Base-by-base conservation (phyloP, 2,329 filamentous ascomycete genomes). In the Xylariaceae sp. region DNA sequence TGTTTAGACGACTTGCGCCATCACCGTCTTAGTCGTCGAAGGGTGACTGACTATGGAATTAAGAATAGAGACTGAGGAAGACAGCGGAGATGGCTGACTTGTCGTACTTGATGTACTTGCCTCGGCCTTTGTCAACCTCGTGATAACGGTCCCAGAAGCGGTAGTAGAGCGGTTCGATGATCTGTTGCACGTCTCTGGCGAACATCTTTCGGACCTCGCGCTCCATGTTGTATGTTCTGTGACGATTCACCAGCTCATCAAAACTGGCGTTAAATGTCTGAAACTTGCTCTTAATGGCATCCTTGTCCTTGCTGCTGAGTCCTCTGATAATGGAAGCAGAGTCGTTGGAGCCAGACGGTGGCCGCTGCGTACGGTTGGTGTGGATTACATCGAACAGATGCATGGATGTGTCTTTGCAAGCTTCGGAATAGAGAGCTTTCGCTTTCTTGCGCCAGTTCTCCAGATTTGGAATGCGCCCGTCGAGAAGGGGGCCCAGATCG, bases 21-120 rank as follows among this genome's bases (percentile, higher is more conserved):
- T 44, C 11, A 39, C 34, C 44, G 30, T 47, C 37, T 6, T 5
- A 47, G 9, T 51, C 51, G 15, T 13, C n/a, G 18, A n/a, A 13
- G 10, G 23, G 30, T 30, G 23, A 30, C 8, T 47, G 18, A 34
- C 44, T 4, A 30, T 23, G 34, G 30, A 51, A 5, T 30, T 34
- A 42, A 11, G 30, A 80, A 63, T 78, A 80, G 34, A 86, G 73
- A 56, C 79, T 82, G 56, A 78, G 68, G 68, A 87, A 87, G 8
- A 88, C 80, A 18, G 84, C 83, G 51, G 88, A 85, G 68, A 99
- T 87, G 52, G 86, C 84, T 47, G 81, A 80, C 79, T 97, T 97
- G 77, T 97, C 92, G 73, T 96, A 97, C 78, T 96, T 97, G 73
- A 96, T 92, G 75, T 97, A 96, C 75, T 99, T 99, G 67, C 93